A percentile compares a stretch with the other conserved stretches of the same genome.
These are phyloP conservation scores for Candida argentea DNA, from an alignment of 805 yeast genomes.

Conservation along the genomic window DNA sequence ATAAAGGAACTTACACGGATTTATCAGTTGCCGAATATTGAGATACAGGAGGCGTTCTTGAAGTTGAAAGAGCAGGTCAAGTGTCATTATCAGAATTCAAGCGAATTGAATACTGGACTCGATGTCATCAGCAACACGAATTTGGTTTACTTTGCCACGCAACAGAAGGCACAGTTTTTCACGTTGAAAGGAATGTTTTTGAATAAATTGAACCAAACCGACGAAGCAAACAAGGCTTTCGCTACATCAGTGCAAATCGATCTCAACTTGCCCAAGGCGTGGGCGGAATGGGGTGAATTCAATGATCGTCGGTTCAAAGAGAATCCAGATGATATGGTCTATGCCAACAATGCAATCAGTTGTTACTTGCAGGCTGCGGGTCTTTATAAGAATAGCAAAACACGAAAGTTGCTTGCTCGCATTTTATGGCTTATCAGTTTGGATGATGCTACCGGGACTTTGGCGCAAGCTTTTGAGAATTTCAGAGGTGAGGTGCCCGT, in stretches of 20 bases:
- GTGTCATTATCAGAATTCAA: slow-evolving; percentile 88
- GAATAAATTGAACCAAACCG: slow-evolving; percentile 80
- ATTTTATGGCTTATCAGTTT: slow-evolving; percentile 88
- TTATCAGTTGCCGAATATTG: slow-evolving; percentile 92
- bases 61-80: slow-evolving; percentile 95
- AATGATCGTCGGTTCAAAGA: slow-evolving; percentile 84
- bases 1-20: slow-evolving; percentile 86
- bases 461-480: slow-evolving; percentile 81
- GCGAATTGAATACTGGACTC: slow-evolving; percentile 86
- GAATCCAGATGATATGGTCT: slow-evolving; percentile 66
- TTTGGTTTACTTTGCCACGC: slow-evolving; percentile 90
- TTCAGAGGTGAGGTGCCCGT: slow-evolving; percentile 96
- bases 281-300: slow-evolving; percentile 99
- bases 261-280: slow-evolving; percentile 87
- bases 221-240: slow-evolving; percentile 95
- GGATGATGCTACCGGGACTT: slow-evolving; percentile 74
- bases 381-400: slow-evolving; percentile 82
- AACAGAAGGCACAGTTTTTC: slow-evolving; percentile 96
- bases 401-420: slow-evolving; percentile 78
- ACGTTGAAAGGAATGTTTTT: slow-evolving; percentile 97
- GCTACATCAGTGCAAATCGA: slow-evolving; percentile 97
- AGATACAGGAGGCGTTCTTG: slow-evolving; percentile 94
- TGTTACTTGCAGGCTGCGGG: slow-evolving; percentile 98
- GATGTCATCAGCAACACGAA: slow-evolving; percentile 97
- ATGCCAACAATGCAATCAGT: slow-evolving; percentile 88